Conservation (phyloP, 2,329 filamentous ascomycete species). For the Curvularia verruculosa region DNA sequence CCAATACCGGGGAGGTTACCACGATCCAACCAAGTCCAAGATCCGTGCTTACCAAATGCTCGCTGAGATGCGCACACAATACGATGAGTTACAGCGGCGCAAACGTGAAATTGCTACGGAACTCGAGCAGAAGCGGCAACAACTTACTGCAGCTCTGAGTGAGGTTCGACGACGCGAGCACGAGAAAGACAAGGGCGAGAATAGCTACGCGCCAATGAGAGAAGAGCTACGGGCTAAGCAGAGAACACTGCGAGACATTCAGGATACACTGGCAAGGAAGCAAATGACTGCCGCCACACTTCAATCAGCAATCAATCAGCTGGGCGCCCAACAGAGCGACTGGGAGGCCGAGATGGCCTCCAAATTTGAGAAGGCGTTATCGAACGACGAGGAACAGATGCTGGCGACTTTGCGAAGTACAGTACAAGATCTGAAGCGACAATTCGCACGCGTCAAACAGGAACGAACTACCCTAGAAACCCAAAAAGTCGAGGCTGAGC, state of each 20-base stretch:
- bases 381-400: constrained; percentile 78
- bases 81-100: constrained; percentile 69
- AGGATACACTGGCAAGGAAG: constrained; percentile 75
- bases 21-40: constrained; percentile 83
- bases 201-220: constrained; percentile 79
- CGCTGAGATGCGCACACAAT: constrained; percentile 75
- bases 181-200: constrained; percentile 75
- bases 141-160: constrained; percentile 85
- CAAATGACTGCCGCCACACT: constrained; percentile 69
- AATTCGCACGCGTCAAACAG: constrained; percentile 76
- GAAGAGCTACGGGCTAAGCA: constrained; percentile 78
- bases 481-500: constrained; percentile 81
- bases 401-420: constrained; percentile 72
- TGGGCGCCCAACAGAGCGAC: constrained; percentile 75
- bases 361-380: constrained; percentile 91
- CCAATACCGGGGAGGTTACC: constrained; percentile 92
- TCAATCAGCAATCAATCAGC: constrained; percentile 61
- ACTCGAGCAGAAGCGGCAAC: constrained; percentile 81
- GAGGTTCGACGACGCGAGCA: constrained; percentile 84
- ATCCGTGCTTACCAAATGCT: constrained; percentile 82
- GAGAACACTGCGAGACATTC: constrained; percentile 74
- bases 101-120: constrained; percentile 70
- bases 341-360: constrained; percentile 81
- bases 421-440: constrained; percentile 75
- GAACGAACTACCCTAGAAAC: constrained; percentile 78